Base-by-base conservation (phyloP, 164 flowering plant species). In the Taxillus chinensis region DNA sequence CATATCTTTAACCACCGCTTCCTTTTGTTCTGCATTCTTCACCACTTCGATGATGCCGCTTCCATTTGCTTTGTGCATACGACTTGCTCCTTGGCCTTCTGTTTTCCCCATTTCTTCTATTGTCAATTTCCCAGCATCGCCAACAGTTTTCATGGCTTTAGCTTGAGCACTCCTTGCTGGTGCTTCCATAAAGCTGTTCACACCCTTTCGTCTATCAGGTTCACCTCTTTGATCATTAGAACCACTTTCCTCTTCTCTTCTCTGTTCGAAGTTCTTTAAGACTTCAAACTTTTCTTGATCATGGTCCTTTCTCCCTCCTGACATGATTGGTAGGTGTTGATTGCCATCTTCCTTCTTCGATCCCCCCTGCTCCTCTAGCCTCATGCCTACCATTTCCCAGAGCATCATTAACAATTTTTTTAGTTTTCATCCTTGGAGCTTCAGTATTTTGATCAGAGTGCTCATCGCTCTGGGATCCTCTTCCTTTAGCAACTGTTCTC, bases 401-500 rank as follows among this genome's bases (percentile, higher is more conserved):
- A 15, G 57, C 52, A 38, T 39, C 51, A n/a, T 41, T 40, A 17
- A 10, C 38, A 64, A 45, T 8, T 45, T 46, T 42, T 61, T 63
- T 49, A 46, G 55, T 55, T 16, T 61, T 54, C 57, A 41, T 54
- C 8, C 46, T 62, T 42, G 39, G 15, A 10, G 5, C 67, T 40
- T 57, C 65, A 59, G 16, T 62, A 12, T 37, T 49, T 27, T 27
- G 27, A 41, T 52, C 55, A 51, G 58, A 57, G 59, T 53, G 65
- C 16, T 46, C 49, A 63, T 49, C 60, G 62, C 58, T 71, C 69
- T 64, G 66, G 59, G 62, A 12, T 57, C 61, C 39, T 61, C 68
- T 63, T 13, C 46, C 61, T 51, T 56, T 74, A 2, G 70, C 70
- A 5, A 68, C 48, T 5, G 43, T 54, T 71, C 73, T 74, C 77